Evolutionary conservation across 2,329 filamentous ascomycete species (phyloP).

Genomic region (Aspergillus felis): DNA sequence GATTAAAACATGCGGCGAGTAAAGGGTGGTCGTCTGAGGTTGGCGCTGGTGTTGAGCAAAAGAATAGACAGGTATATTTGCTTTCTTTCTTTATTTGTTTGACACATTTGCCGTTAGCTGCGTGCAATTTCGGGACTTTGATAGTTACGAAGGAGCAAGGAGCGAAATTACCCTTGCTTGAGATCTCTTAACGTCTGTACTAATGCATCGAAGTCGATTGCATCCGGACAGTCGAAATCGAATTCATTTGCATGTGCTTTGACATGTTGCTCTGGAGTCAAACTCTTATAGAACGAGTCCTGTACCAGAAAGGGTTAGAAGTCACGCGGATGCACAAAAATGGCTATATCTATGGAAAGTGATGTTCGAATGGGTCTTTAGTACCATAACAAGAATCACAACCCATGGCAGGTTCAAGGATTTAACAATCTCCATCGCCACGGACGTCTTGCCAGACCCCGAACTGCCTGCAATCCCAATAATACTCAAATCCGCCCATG

Average conservation of each 20-base stretch:
- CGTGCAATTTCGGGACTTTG: neutral
- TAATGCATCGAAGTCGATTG: constrained; percentile 89
- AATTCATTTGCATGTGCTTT: constrained; percentile 86
- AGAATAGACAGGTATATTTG: constrained; percentile 91
- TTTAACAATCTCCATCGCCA: constrained; percentile 86
- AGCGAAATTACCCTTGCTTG: constrained; percentile 73
- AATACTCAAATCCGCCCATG: constrained; percentile 94
- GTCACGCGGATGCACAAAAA: neutral
- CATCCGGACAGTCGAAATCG: constrained; percentile 91
- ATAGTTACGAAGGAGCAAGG: neutral
- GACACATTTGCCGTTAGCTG: constrained; percentile 10
- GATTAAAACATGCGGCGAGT: constrained; percentile 93
- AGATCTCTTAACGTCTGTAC: constrained; percentile 76
- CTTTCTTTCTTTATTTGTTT: constrained; percentile 39
- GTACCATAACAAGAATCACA: constrained; percentile 92
- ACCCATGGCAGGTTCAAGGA: constrained; percentile 95
- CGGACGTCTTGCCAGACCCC: constrained; percentile 90
- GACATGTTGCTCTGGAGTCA: constrained; percentile 72
- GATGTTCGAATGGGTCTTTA: constrained; percentile 10
- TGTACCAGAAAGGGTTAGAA: constrained; percentile 37
- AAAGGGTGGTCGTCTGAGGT: constrained; percentile 77
- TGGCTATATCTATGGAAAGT: constrained; percentile 9
- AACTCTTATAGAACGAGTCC: constrained; percentile 96
- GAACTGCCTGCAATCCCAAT: constrained; percentile 95
- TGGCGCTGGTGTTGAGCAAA: constrained; percentile 86